These are phyloP conservation scores for Trichoderma sp. DNA, from an alignment of 2,329 filamentous ascomycete species.

Conservation along the genomic window DNA sequence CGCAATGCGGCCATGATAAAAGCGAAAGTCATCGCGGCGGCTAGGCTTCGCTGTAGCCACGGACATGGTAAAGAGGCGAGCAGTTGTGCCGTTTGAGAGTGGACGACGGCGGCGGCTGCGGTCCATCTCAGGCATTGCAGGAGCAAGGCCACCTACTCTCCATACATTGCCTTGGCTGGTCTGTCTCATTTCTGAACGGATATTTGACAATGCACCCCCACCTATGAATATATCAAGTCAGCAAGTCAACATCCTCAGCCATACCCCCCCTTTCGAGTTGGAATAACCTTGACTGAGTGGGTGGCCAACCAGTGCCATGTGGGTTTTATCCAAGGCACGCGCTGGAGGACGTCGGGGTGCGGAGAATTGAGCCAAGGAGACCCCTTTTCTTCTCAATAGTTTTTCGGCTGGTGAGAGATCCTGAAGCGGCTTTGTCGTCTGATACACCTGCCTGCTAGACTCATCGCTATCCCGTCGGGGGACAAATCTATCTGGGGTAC, in stretches of 20 bases:
- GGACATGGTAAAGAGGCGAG: constrained; percentile 59
- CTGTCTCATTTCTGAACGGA: constrained; percentile 39
- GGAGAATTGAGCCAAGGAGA: constrained; percentile 44
- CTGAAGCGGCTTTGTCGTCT: constrained; percentile 42
- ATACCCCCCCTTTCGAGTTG: background rate
- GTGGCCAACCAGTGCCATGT: constrained; percentile 1
- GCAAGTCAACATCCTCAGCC: background rate
- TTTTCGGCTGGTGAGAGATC: constrained; percentile 46
- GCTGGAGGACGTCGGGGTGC: constrained; percentile 28
- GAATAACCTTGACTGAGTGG: background rate
- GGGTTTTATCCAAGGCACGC: background rate
- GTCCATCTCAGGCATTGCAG: constrained; percentile 53
- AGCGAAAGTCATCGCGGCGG: constrained; percentile 60
- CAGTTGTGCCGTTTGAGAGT: constrained; percentile 69
- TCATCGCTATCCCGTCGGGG: constrained; percentile 40
- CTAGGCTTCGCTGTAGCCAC: constrained; percentile 44
- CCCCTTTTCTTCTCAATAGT: constrained; percentile 42
- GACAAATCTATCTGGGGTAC: constrained; percentile 50
- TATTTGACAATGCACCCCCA: constrained; percentile 29
- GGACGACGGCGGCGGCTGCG: constrained; percentile 62
- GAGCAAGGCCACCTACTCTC: constrained; percentile 70
- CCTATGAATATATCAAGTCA: constrained; percentile 23
- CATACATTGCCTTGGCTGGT: constrained; percentile 70
- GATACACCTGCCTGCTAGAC: constrained; percentile 45
- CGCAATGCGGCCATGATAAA: constrained; percentile 73